Evolutionary conservation across 495 filamentous ascomycete genomes (phyloP).

Genomic region (Neurospora africana): DNA sequence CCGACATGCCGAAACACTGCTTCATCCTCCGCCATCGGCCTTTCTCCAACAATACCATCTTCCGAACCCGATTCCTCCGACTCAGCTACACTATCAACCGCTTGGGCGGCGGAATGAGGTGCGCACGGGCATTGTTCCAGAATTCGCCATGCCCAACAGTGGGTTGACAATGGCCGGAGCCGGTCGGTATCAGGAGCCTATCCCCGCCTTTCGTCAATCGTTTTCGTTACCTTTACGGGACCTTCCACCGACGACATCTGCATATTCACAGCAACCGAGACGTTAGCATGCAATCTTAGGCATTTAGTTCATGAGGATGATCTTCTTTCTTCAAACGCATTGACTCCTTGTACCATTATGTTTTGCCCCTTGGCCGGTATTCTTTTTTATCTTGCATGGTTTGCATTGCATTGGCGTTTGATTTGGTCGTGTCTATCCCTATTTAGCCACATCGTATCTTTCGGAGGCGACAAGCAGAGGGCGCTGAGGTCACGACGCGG

Average conservation of each 20-base stretch:
- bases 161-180: background rate
- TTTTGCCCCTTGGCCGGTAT: background rate
- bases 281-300: background rate
- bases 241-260: background rate
- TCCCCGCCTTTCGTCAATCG: background rate
- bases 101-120: constrained; percentile 69
- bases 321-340: background rate
- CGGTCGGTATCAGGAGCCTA: background rate
- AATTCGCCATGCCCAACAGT: constrained; percentile 32
- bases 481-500: background rate
- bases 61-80: constrained; percentile 39
- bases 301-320: background rate
- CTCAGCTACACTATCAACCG: constrained; percentile 93
- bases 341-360: background rate
- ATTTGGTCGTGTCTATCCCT: background rate
- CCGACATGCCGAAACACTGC: constrained; percentile 73
- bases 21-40: constrained; percentile 76
- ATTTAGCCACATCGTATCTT: background rate
- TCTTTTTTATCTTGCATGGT: background rate
- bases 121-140: constrained; percentile 74
- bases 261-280: background rate
- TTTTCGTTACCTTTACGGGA: background rate
- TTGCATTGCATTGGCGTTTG: background rate
- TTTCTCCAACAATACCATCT: constrained; percentile 66
- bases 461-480: background rate